phyloP scores from a whole-genome alignment of 2,329 filamentous ascomycete species.

The Cladophialophora chaetospira region DNA sequence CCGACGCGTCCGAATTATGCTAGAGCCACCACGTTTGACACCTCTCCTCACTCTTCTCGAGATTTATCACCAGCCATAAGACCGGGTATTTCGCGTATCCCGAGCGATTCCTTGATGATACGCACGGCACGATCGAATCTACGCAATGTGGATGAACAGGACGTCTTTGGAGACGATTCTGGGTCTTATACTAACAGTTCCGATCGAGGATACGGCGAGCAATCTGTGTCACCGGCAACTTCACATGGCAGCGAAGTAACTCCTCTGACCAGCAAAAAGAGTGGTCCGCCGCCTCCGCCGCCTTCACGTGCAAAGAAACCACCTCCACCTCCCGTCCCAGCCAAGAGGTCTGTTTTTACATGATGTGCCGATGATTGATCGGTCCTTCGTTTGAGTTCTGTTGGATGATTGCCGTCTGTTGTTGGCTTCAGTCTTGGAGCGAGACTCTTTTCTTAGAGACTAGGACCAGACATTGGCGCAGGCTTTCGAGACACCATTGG shows the following conservation, averaged over 20 bases:
- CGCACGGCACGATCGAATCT: constrained; percentile 52
- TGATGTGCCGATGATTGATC: too few relatives aligned
- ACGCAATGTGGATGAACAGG: constrained; percentile 42
- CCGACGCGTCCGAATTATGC: constrained; percentile 50
- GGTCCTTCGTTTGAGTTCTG: too few relatives aligned
- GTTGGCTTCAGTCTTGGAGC: not conserved
- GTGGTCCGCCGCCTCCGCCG: constrained; percentile 62
- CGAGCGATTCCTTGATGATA: constrained; percentile 57
- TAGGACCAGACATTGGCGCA: too few relatives aligned
- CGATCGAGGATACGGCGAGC: constrained; percentile 51
- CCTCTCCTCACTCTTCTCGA: constrained; percentile 54
- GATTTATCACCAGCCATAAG: constrained; percentile 52
- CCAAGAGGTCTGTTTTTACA: constrained; percentile 53
- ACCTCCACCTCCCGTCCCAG: constrained; percentile 64
- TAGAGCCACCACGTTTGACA: constrained; percentile 62
- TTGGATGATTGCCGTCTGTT: not conserved
- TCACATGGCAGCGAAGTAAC: constrained; percentile 54
- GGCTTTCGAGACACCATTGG: too few relatives aligned
- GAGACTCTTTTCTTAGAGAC: too few relatives aligned
- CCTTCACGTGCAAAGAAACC: constrained; percentile 66
- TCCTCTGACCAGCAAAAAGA: constrained; percentile 46
- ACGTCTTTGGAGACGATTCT: constrained; percentile 56
- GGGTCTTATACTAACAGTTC: constrained; percentile 52
- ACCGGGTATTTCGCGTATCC: constrained; percentile 52
- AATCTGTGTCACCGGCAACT: constrained; percentile 57